Evolutionary conservation across 257 asterid species (phyloP).

Genomic region (Apocynum venetum): DNA sequence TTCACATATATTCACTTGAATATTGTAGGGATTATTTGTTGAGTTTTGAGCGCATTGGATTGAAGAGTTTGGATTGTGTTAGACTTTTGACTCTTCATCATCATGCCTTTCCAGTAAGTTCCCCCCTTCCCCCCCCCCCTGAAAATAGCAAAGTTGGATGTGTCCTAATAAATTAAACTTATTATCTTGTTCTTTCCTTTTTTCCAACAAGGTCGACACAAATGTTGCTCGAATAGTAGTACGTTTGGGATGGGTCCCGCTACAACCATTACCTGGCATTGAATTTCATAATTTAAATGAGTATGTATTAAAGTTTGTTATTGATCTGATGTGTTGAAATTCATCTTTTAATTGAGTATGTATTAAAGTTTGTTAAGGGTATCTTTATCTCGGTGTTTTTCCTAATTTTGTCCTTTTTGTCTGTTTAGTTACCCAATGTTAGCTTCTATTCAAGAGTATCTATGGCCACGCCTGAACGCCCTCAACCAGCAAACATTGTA

Average conservation of each 20-base stretch:
- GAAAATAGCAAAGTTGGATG: neutral
- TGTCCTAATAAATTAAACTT: neutral
- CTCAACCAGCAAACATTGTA: constrained; percentile 69
- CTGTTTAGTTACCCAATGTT: constrained; percentile 54
- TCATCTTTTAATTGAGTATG: too few relatives aligned
- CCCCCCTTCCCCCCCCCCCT: neutral
- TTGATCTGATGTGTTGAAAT: too few relatives aligned
- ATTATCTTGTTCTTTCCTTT: neutral
- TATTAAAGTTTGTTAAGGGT: constrained; percentile 1
- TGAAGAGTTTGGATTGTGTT: constrained; percentile 74
- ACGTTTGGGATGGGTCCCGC: constrained; percentile 72
- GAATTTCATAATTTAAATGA: constrained; percentile 42
- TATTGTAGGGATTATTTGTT: constrained; percentile 47
- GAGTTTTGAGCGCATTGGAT: constrained; percentile 53
- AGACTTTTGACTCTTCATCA: constrained; percentile 57
- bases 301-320: constrained; percentile 26
- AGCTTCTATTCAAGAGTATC: constrained; percentile 67
- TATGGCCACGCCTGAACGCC: constrained; percentile 73
- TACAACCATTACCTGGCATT: constrained; percentile 50
- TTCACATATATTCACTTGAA: neutral
- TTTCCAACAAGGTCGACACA: constrained; percentile 48
- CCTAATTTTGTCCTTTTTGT: neutral
- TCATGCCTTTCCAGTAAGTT: constrained; percentile 60
- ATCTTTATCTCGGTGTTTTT: neutral
- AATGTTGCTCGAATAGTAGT: constrained; percentile 57